Percentiles rank a stretch among this genome's conserved stretches.
phyloP scores from a whole-genome alignment of 768 basidiomycete species.

The Naganishia randhawae region DNA sequence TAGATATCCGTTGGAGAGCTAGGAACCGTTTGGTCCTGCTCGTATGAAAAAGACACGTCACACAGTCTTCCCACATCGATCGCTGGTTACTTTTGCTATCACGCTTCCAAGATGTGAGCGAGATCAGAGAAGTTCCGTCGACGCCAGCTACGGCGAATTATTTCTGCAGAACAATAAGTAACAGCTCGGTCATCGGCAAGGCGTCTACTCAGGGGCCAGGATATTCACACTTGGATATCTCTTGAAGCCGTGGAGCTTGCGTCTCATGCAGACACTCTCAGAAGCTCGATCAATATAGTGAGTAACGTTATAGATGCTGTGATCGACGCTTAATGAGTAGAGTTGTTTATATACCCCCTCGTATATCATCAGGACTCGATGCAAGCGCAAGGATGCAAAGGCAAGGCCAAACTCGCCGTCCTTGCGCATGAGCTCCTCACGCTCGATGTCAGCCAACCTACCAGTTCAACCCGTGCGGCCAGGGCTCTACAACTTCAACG shows the following conservation, averaged over 20 bases:
- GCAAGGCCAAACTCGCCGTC: constrained; percentile 23
- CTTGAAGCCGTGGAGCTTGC: not conserved
- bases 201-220: not conserved
- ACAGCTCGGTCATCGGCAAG: not conserved
- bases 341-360: not conserved
- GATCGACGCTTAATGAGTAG: not conserved
- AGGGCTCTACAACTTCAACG: constrained; percentile 3
- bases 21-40: too few species aligned
- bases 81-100: not conserved
- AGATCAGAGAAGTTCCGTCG: constrained; percentile 3
- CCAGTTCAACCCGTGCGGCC: constrained; percentile 4
- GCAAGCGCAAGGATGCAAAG: constrained; percentile 22
- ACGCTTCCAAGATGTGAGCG: not conserved
- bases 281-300: not conserved
- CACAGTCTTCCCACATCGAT: too few species aligned
- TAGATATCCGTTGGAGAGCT: too few species aligned
- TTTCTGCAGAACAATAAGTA: not conserved
- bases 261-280: not conserved
- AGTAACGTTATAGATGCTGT: not conserved
- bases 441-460: constrained; percentile 14
- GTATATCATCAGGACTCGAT: not conserved
- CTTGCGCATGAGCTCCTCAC: constrained; percentile 22
- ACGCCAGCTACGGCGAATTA: not conserved
- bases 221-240: not conserved
- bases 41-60: not conserved